Evolutionary conservation across 495 filamentous ascomycete species (phyloP), one percentile per base, ranked within the genome.

Genomic region (Trichoderma orchidacearum): DNA sequence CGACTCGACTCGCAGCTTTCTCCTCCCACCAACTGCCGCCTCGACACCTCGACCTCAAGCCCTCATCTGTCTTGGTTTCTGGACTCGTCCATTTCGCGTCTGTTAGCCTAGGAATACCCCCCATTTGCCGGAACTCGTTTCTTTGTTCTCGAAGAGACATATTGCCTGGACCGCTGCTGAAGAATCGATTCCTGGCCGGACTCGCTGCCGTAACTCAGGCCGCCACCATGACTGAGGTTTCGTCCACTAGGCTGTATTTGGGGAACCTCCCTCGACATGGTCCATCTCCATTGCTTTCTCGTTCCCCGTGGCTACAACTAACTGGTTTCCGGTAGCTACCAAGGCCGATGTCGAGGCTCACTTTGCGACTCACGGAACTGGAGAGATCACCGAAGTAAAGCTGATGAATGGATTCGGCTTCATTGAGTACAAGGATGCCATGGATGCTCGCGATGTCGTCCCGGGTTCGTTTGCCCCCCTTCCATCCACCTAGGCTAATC

Each of bases 381-480:
- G 93, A 61, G 91, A 95, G 70, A 96, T 98, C 63, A 92, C 85
- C 57, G 93, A 98, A 75, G 90, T 98, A 78, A 98, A 98, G 78
- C 84, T 98, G 60, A 98, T 97, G 94, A 96, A 94, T 69, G 93
- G 93, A 61, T 98, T 98, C 67, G 93, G 93, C 70, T 98, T 98
- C 73, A 94, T 98, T 67, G 94, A 98, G 70, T 98, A 97, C 71
- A 92, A 96, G 68, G 93, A 96, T 77, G 81, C 89, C 35, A 85
- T 95, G 80, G 93, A 97, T 77, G 94, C 93, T 58, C 85, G 90
- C 61, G 93, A 97, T 72, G 89, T 97, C 41, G 93, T 98, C 59
- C 93, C 93, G 68, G 90, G 93, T 98, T 80, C 72, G 83, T 68
- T 25, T 51, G 29, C 54, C 58, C 53, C 56, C 55, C 55, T 53